Evolutionary conservation across 805 yeast species (phyloP).

Genomic region (Wickerhamiella spandovensis): DNA sequence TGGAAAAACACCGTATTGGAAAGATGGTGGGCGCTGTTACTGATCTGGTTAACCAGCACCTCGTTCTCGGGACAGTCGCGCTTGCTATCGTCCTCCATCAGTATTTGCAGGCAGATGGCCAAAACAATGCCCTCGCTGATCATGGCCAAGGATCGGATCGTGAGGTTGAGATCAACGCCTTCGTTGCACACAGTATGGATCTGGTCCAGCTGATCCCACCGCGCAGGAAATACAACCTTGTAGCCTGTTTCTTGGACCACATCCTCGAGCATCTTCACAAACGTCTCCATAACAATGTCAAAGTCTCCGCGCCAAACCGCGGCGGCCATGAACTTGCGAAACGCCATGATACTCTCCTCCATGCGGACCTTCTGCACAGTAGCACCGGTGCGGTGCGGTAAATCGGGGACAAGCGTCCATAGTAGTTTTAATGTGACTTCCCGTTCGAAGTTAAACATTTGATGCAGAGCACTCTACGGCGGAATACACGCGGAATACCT

Average conservation of each 20-base stretch:
- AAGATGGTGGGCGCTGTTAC: not conserved
- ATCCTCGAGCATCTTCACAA: not conserved
- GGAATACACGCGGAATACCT: not conserved
- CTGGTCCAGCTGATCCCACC: not conserved
- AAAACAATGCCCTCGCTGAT: conserved; percentile 2
- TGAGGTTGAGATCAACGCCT: not conserved
- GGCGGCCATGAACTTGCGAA: not conserved
- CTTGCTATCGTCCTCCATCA: not conserved
- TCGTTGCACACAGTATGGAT: not conserved
- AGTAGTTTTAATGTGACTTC: not conserved
- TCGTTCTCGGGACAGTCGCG: not conserved
- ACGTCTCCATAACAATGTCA: not conserved
- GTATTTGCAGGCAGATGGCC: not conserved
- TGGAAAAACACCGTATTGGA: not conserved
- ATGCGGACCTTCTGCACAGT: conserved; percentile 1
- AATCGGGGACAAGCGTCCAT: not conserved
- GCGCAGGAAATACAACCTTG: not conserved
- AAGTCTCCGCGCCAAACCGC: not conserved
- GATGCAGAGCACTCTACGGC: not conserved
- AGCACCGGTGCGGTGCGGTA: not conserved
- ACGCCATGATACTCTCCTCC: not conserved
- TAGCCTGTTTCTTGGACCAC: not conserved
- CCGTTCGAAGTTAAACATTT: conserved; percentile 1
- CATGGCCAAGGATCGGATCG: not conserved
- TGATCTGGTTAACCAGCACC: not conserved